Evolutionary conservation across 2,329 filamentous ascomycete genomes (phyloP), one percentile per base, ranked within the genome.

Genomic region (Neoarthrinium moseri): DNA sequence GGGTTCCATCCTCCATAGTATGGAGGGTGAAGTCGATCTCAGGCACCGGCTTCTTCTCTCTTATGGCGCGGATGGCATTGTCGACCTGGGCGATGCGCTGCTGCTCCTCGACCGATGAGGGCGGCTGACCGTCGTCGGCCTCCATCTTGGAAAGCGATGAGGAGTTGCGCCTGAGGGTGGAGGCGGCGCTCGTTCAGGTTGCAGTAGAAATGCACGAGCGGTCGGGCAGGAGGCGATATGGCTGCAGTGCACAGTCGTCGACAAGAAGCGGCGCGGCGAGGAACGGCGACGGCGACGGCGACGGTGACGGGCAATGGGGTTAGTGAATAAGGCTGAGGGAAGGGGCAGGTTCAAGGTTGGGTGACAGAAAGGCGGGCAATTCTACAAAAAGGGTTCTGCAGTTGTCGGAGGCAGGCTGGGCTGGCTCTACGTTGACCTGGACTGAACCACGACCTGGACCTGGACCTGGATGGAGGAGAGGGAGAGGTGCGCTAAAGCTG

Each of bases 21-120:
- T 99, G 94, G 63, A 99, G 84, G 46, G 90, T 95, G 69, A 99
- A 99, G 75, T 99, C 94, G 63, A 99, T 97, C 78, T 97, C 92
- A 48, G 94, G 94, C 41, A 95, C 80, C 45, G 92, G 91, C 76
- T 88, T 92, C 86, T 97, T 97, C 61, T 96, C 84, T 68, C 86
- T 84, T 63, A 99, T 91, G 50, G 94, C 94, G 67, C 89, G 89
- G 63, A 92, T 86, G 59, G 89, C 87, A 81, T 90, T 92, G 73
- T 96, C 90, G 64, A 96, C 80, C 68, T 87, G 83, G 60, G 71
- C 66, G 60, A 68, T 77, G 66, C 74, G 76, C 61, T 69, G 71
- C 39, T 75, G 71, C 41, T 74, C 72, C 55, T 54, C 56, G 43
- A 65, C 51, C 52, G 54, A 57, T 51, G 64, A 59, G 56, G 69